These are phyloP conservation scores for Nyssa sinensis DNA, from an alignment of 148 eudicot species.

Conservation along the genomic window DNA sequence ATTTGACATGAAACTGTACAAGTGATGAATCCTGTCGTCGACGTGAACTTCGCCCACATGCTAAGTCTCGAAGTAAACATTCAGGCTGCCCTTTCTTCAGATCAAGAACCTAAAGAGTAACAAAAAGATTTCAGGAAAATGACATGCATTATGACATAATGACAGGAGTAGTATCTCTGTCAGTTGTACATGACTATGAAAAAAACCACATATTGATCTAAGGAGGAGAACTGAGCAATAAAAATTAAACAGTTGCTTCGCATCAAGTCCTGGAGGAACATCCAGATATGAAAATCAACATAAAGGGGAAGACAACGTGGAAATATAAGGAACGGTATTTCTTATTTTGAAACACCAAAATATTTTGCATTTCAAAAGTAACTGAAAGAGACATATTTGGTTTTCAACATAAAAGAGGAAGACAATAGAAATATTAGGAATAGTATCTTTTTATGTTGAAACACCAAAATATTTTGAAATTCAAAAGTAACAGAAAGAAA, in stretches of 20 bases:
- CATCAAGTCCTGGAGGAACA: neutral
- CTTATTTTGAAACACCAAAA: too few relatives aligned
- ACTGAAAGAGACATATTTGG: too few relatives aligned
- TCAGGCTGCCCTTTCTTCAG: conserved; percentile 72
- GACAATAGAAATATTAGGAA: neutral
- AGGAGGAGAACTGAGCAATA: neutral
- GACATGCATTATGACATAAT: neutral
- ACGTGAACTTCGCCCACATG: conserved; percentile 48
- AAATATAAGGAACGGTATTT: too few relatives aligned
- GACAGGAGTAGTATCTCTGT: neutral
- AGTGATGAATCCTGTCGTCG: conserved; percentile 53
- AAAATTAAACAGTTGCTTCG: neutral
- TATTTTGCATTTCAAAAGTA: too few relatives aligned
- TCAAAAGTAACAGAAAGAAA: neutral
- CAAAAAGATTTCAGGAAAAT: conserved; percentile 11
- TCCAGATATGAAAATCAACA: too few relatives aligned
- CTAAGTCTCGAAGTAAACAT: conserved; percentile 55
- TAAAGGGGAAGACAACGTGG: too few relatives aligned
- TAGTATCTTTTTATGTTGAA: neutral
- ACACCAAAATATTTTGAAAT: neutral
- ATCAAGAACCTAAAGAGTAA: conserved; percentile 42
- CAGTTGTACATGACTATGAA: neutral
- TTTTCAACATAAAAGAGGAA: too few relatives aligned
- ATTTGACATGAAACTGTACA: conserved; percentile 54
- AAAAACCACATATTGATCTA: neutral